Percentiles rank a stretch among this genome's conserved stretches.
phyloP scores from a whole-genome alignment of 306 rosid genomes.

The Cajanus cajan region DNA sequence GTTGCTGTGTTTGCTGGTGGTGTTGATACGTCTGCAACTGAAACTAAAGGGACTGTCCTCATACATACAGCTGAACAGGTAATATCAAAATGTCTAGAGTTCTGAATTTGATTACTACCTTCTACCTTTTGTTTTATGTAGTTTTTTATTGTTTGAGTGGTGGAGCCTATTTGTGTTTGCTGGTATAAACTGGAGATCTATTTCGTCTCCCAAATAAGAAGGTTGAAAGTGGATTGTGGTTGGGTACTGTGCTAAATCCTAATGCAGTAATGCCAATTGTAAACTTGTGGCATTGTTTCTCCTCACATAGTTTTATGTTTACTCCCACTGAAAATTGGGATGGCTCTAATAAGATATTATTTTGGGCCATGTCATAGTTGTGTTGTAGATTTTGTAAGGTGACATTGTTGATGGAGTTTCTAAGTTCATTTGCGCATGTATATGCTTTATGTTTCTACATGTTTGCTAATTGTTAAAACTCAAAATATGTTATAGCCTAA shows the following conservation, averaged over 20 bases:
- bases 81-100: background rate
- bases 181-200: background rate
- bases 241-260: no score
- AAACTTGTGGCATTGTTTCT: background rate
- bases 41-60: slow-evolving; percentile 90
- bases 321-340: background rate
- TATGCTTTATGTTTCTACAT: background rate
- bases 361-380: background rate
- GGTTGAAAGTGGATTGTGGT: background rate
- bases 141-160: background rate
- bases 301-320: background rate
- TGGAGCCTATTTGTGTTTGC: slow-evolving; percentile 4
- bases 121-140: no score
- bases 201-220: background rate
- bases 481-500: background rate
- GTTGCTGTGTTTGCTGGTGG: slow-evolving; percentile 91
- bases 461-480: background rate
- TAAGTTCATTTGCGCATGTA: background rate
- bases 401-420: background rate
- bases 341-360: background rate
- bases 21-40: slow-evolving; percentile 92
- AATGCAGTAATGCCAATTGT: background rate
- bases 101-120: background rate
- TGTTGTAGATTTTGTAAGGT: slow-evolving; percentile 2
- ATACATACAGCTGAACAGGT: slow-evolving; percentile 94